Base-by-base conservation (phyloP, 2,329 filamentous ascomycete genomes). In the Pseudocercospora cruenta region DNA sequence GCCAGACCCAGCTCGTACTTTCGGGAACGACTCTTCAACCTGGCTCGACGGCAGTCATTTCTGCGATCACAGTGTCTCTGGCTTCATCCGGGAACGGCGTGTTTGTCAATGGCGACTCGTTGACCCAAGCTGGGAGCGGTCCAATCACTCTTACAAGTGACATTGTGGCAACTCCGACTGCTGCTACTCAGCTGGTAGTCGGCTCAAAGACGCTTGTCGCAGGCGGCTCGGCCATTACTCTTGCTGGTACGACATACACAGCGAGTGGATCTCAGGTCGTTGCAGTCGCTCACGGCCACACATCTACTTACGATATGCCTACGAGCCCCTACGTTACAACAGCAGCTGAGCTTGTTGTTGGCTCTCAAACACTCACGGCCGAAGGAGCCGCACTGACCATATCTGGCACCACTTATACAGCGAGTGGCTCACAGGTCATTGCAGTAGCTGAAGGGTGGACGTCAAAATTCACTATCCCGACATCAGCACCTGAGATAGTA, bases 171-270 rank as follows among this genome's bases (percentile, higher is more conserved):
- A 68, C 63, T 3, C 66, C 63, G 2, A 68, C 57, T 26, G 26
- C 49, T 21, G 63, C 54, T 4, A 31, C 66, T 22, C 28, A 63
- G n/a, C 36, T 65, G 4, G 53, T 68, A 1, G 31, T 68, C 9
- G 66, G 55, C 4, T 58, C 63, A 0, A 60, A 62, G 21, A 69
- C 65, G 3, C 54, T 69, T 2, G 7, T 53, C 72, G 4, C 78
- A 58, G 58, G 64, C 21, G 61, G 63, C 14, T 24, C 59, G 39
- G 63, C 63, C 6, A 39, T 68, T 10, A 64, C 64, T 2, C 47
- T 68, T 5, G 55, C 64, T 2, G 67, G 64, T 19, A 68, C 67
- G 24, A 68, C 66, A 10, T 69, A 67, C 58, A 64, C 62, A 1
- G 47, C 63, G 21, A 63, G 60, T 26, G 66, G 63, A 1, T 57